Evolutionary conservation across 202 grass and related monocot species (phyloP).

Genomic region (Miscanthus sacchariflorus): DNA sequence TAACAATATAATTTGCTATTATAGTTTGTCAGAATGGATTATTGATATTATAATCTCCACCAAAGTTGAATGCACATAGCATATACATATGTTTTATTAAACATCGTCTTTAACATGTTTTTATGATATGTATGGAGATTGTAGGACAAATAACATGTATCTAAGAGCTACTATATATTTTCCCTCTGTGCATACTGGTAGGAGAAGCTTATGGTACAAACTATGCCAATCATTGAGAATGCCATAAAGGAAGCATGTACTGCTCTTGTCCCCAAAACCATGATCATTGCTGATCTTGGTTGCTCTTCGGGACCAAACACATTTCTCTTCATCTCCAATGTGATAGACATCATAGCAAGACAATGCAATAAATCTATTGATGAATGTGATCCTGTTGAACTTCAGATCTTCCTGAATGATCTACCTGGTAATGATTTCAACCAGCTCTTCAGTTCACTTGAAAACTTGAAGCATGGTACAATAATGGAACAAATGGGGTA

Average conservation of each 20-base stretch:
- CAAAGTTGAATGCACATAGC: too few relatives aligned
- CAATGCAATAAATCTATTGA: not conserved
- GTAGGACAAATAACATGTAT: not conserved
- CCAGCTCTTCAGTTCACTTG: constrained; percentile 11
- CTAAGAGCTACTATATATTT: not conserved
- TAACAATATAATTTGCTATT: too few relatives aligned
- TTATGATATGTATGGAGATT: not conserved
- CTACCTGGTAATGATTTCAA: constrained; percentile 48
- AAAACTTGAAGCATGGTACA: not conserved
- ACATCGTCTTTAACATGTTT: too few relatives aligned
- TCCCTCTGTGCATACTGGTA: not conserved
- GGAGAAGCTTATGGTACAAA: constrained; percentile 40
- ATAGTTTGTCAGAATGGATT: too few relatives aligned
- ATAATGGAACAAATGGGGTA: not conserved
- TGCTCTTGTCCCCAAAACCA: not conserved
- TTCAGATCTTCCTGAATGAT: constrained; percentile 57
- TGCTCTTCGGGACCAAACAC: constrained; percentile 52
- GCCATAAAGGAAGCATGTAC: not conserved
- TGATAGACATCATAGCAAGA: not conserved
- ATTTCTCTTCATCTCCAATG: constrained; percentile 10
- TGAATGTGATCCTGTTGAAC: not conserved
- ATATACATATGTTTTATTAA: too few relatives aligned
- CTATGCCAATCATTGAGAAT: constrained; percentile 1
- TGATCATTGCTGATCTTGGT: constrained; percentile 45
- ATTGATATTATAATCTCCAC: too few relatives aligned